These are phyloP conservation scores for Fraxinus xanthoxyloides DNA, from an alignment of 305 asterid genomes.

Conservation along the genomic window DNA sequence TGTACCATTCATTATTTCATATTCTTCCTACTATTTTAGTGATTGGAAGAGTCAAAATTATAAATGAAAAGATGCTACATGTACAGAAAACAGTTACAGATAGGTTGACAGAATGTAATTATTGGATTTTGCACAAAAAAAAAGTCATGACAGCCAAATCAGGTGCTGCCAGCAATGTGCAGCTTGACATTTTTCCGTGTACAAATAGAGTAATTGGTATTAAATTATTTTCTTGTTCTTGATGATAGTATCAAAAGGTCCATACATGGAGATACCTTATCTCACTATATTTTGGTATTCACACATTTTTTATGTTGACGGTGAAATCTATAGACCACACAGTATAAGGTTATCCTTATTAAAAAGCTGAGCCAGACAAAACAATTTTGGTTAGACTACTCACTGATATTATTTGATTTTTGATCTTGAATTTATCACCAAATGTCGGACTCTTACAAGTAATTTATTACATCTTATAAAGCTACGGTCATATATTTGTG, in stretches of 20 bases:
- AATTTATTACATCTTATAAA: too few species aligned
- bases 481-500: conserved; percentile 15
- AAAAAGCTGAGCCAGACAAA: background rate
- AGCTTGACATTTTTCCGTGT: too few species aligned
- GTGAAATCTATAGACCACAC: background rate
- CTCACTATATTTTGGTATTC: background rate
- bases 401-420: background rate
- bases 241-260: background rate
- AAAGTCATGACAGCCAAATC: too few species aligned
- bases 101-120: too few species aligned
- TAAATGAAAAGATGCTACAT: too few species aligned
- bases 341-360: too few species aligned
- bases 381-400: background rate
- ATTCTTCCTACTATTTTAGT: background rate
- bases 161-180: too few species aligned
- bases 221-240: too few species aligned
- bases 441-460: background rate
- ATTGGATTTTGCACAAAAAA: too few species aligned
- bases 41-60: background rate
- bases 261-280: background rate
- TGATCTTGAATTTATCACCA: background rate
- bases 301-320: background rate
- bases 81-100: too few species aligned
- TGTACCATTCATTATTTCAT: background rate
- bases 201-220: too few species aligned